phyloP scores from a whole-genome alignment of 176 grass and related monocot species.

The Aechmea fasciata region DNA sequence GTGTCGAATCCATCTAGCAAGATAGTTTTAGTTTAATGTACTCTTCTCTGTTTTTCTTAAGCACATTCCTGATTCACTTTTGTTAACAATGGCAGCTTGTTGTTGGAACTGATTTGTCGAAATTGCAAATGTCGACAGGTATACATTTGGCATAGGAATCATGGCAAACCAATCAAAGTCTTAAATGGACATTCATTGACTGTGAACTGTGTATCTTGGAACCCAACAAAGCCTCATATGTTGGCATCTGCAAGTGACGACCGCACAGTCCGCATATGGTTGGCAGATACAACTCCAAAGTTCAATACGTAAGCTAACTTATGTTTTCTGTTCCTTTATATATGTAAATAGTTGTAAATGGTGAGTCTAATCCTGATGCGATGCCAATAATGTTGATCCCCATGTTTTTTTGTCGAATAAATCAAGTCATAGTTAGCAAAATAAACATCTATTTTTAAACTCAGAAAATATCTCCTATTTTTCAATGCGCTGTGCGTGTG shows the following conservation, averaged over 20 bases:
- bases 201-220: slow-evolving; percentile 87
- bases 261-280: slow-evolving; percentile 69
- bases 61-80: neutral
- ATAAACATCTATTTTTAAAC: neutral
- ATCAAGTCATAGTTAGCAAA: neutral
- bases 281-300: slow-evolving; percentile 15
- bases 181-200: slow-evolving; percentile 63
- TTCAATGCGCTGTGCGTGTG: no score
- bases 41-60: neutral
- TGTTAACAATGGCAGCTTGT: neutral
- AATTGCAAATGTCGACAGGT: slow-evolving; percentile 30
- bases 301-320: neutral
- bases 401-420: slow-evolving; percentile 2
- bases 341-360: slow-evolving; percentile 25
- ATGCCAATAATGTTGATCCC: neutral
- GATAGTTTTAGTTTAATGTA: no score
- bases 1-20: no score
- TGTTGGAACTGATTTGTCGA: neutral
- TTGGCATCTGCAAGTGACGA: slow-evolving; percentile 91
- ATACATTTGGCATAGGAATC: slow-evolving; percentile 71
- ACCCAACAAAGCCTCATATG: slow-evolving; percentile 67
- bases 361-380: neutral
- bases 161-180: slow-evolving; percentile 59
- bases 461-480: neutral
- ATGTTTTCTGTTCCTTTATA: neutral